These are phyloP conservation scores for Halophytophthora batemanensis DNA, from an alignment of 352 stramenopile species.

Conservation along the genomic window DNA sequence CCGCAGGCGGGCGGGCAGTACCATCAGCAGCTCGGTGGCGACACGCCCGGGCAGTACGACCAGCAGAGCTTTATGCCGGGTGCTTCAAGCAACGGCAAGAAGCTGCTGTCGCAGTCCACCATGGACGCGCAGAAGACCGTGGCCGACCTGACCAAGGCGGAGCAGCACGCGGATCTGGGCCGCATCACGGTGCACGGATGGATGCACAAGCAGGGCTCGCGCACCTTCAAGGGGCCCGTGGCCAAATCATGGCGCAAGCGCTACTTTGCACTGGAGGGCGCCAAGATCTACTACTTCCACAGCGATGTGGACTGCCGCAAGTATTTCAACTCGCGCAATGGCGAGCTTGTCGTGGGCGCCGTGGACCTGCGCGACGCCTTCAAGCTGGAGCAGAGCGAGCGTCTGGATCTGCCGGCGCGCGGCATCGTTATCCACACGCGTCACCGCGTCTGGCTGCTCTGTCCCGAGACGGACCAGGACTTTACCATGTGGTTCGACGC, in stretches of 20 bases:
- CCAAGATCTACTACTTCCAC: constrained; percentile 88
- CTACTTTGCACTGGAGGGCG: constrained; percentile 80
- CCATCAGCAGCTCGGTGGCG: constrained; percentile 24
- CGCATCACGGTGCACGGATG: constrained; percentile 76
- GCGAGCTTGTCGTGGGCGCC: constrained; percentile 69
- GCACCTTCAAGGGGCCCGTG: constrained; percentile 78
- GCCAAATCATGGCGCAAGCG: constrained; percentile 79
- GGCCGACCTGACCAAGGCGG: constrained; percentile 62
- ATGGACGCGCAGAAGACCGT: constrained; percentile 61
- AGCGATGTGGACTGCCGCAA: constrained; percentile 79
- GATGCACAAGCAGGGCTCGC: constrained; percentile 85
- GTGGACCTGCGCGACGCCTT: constrained; percentile 76
- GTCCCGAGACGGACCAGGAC: constrained; percentile 76
- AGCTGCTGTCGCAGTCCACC: constrained; percentile 23
- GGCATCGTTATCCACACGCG: constrained; percentile 78
- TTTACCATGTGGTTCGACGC: constrained; percentile 84
- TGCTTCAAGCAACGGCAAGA: constrained; percentile 23
- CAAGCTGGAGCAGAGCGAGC: constrained; percentile 74
- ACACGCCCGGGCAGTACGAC: constrained; percentile 27
- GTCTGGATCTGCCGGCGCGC: constrained; percentile 59
- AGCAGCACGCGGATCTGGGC: constrained; percentile 40
- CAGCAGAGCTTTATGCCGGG: constrained; percentile 21
- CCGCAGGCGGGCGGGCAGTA: no score
- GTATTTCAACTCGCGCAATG: constrained; percentile 82
- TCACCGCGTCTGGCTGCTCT: constrained; percentile 71